phyloP scores from a whole-genome alignment of 2,329 filamentous ascomycete species.

The Monosporascus ibericus region DNA sequence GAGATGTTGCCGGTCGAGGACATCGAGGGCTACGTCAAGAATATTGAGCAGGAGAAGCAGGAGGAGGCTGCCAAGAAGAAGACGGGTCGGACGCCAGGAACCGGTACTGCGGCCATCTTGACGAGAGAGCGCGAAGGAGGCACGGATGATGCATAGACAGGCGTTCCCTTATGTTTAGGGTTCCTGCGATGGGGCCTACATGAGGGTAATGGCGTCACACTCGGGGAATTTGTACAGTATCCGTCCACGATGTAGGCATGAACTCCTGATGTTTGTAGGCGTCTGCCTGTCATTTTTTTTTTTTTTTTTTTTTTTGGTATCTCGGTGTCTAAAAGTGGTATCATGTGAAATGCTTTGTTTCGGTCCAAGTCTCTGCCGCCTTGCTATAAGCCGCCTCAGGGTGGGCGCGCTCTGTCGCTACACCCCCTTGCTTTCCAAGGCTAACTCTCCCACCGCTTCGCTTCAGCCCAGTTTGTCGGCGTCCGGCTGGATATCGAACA shows the following conservation, averaged over 20 bases:
- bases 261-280: neutral
- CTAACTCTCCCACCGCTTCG: too few relatives aligned
- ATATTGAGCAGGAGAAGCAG: conserved; percentile 98
- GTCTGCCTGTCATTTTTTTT: conserved; percentile 4
- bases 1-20: conserved; percentile 94
- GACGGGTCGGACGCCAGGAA: conserved; percentile 67
- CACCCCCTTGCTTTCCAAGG: neutral
- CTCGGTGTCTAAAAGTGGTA: conserved; percentile 21
- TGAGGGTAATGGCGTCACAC: neutral
- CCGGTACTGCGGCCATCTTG: conserved; percentile 66
- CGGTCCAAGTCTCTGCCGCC: neutral
- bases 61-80: conserved; percentile 98
- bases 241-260: neutral
- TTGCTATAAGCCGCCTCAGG: too few relatives aligned
- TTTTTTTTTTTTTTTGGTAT: too few relatives aligned
- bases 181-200: too few relatives aligned
- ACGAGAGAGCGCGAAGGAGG: conserved; percentile 51
- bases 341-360: conserved; percentile 21
- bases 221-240: conserved; percentile 11
- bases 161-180: too few relatives aligned
- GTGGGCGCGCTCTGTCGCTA: neutral
- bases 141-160: conserved; percentile 15
- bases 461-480: conserved; percentile 67
- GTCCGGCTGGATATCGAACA: conserved; percentile 70
- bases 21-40: conserved; percentile 97